phyloP scores from a whole-genome alignment of 1,284 basidiomycete genomes.

The Inonotus obliquus region DNA sequence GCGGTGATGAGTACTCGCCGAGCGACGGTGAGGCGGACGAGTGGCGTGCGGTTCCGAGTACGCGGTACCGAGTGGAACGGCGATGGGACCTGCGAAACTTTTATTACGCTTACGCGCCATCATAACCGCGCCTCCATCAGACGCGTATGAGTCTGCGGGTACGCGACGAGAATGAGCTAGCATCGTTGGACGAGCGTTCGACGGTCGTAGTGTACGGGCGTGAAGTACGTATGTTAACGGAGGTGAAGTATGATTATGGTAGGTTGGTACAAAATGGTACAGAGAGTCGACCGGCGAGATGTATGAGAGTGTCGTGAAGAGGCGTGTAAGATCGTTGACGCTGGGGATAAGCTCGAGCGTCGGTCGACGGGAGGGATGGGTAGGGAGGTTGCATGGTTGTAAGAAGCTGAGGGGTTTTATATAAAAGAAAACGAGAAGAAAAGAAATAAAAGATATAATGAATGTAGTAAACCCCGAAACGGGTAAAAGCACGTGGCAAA shows the following conservation, averaged over 20 bases:
- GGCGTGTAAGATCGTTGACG: not conserved
- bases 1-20: constrained; percentile 3
- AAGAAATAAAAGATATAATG: not conserved
- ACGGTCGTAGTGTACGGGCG: not conserved
- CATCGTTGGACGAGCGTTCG: not conserved
- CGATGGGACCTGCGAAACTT: constrained; percentile 9
- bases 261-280: not conserved
- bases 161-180: constrained; percentile 2
- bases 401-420: not conserved
- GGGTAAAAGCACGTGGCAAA: not conserved
- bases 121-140: not conserved
- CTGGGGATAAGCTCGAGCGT: not conserved
- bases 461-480: not conserved
- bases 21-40: constrained; percentile 1
- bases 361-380: not conserved
- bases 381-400: not conserved
- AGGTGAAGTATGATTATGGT: not conserved
- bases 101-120: constrained; percentile 8
- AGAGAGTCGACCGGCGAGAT: not conserved
- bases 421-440: not conserved
- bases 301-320: not conserved
- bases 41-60: constrained; percentile 12
- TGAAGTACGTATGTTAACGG: not conserved
- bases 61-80: constrained; percentile 12
- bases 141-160: not conserved